phyloP scores from a whole-genome alignment of 2,329 filamentous ascomycete genomes.

The Xylariales sp. region DNA sequence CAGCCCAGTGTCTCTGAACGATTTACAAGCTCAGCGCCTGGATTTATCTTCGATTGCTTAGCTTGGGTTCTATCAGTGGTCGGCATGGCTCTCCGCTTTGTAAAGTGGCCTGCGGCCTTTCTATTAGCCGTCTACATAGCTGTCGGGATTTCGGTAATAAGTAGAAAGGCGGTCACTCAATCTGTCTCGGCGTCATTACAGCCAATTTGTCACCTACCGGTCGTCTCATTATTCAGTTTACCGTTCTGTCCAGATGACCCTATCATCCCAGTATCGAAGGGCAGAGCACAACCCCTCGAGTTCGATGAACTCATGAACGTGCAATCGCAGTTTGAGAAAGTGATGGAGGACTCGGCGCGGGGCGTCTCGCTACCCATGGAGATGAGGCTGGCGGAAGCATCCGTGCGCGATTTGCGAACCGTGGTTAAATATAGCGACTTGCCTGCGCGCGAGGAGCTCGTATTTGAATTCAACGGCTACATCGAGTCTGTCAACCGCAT shows the following conservation, averaged over 20 bases:
- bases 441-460: constrained; percentile 74
- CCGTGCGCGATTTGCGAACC: constrained; percentile 78
- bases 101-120: constrained; percentile 73
- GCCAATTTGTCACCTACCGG: constrained; percentile 77
- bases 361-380: constrained; percentile 77
- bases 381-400: constrained; percentile 81
- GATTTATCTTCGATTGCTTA: constrained; percentile 54
- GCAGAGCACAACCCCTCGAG: constrained; percentile 59
- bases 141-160: constrained; percentile 67
- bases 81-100: constrained; percentile 67
- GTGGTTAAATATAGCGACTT: constrained; percentile 78
- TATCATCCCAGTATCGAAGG: constrained; percentile 19
- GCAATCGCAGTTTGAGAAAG: constrained; percentile 80
- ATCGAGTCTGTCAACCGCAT: constrained; percentile 75
- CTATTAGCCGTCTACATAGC: constrained; percentile 71
- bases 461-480: constrained; percentile 81
- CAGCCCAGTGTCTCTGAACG: constrained; percentile 46
- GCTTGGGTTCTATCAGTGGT: constrained; percentile 68
- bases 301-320: constrained; percentile 81
- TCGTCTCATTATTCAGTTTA: constrained; percentile 68
- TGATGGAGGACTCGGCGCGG: constrained; percentile 74
- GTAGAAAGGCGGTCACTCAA: constrained; percentile 70
- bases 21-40: constrained; percentile 53
- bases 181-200: constrained; percentile 72
- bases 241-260: constrained; percentile 67